These are phyloP conservation scores for Phytophthora hibernalis DNA, from an alignment of 352 stramenopile species.

Conservation along the genomic window DNA sequence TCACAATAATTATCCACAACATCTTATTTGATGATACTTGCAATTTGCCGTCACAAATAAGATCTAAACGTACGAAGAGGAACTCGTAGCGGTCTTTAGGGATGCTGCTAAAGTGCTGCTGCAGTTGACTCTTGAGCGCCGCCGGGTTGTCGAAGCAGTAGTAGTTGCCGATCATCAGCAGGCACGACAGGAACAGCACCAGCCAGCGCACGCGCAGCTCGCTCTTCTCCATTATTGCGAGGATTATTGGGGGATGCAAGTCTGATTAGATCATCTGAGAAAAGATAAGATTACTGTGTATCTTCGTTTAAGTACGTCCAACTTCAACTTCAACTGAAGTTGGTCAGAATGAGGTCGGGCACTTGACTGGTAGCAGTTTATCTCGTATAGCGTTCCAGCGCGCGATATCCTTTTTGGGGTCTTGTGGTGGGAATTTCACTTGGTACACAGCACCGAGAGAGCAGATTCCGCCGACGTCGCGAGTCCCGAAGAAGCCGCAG, in stretches of 20 bases:
- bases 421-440: too few relatives aligned
- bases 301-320: slow-evolving; percentile 33
- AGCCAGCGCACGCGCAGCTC: slow-evolving; percentile 80
- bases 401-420: not conserved
- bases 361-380: too few relatives aligned
- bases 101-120: slow-evolving; percentile 83
- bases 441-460: too few relatives aligned
- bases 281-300: not conserved
- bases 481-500: too few relatives aligned
- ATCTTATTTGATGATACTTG: not conserved
- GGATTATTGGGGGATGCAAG: slow-evolving; percentile 2
- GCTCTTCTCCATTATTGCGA: slow-evolving; percentile 70
- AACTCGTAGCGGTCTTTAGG: slow-evolving; percentile 84
- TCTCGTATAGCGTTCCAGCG: not conserved
- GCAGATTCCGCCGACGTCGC: too few relatives aligned
- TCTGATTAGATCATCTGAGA: slow-evolving; percentile 21
- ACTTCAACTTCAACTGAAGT: slow-evolving; percentile 13
- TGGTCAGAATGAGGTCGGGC: not conserved
- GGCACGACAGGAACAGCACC: slow-evolving; percentile 87
- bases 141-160: slow-evolving; percentile 93
- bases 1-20: slow-evolving; percentile 6
- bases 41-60: slow-evolving; percentile 1
- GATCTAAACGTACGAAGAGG: slow-evolving; percentile 64
- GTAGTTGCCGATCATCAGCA: slow-evolving; percentile 92
- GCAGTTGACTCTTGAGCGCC: slow-evolving; percentile 88